phyloP scores from a whole-genome alignment of 73 alveolate genomes.

The Paramecium primaurelia region DNA sequence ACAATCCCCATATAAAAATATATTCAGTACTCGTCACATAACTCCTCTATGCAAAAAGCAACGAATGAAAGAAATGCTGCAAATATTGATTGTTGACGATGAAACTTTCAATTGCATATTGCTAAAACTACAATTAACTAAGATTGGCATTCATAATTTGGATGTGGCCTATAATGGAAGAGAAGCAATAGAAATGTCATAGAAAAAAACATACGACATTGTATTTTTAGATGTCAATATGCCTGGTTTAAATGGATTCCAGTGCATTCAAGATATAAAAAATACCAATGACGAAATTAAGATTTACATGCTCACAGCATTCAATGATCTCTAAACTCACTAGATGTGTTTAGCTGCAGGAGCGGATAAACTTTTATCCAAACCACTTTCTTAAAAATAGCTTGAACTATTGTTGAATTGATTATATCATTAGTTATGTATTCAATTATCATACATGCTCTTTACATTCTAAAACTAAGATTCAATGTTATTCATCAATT shows the following conservation, averaged over 20 bases:
- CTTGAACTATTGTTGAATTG: neutral
- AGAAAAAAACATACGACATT: neutral
- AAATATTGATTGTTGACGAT: neutral
- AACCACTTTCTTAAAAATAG: neutral
- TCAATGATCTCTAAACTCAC: neutral
- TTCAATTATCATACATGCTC: neutral
- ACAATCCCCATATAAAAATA: neutral
- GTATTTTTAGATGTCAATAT: neutral
- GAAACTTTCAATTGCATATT: neutral
- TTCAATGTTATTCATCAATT: neutral
- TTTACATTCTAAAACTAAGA: neutral
- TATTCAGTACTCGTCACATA: neutral
- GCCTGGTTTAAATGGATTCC: neutral
- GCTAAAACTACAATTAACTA: neutral
- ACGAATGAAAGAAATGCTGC: neutral
- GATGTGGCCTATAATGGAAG: neutral
- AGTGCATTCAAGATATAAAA: neutral
- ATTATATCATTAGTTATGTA: neutral
- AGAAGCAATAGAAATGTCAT: neutral
- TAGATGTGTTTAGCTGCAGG: neutral
- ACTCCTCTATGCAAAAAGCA: neutral
- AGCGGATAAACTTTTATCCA: neutral
- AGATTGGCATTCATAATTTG: neutral
- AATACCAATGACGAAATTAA: neutral
- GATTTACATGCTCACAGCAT: neutral